Evolutionary conservation across 148 eudicot genomes (phyloP).

Genomic region (Bassia scoparia): DNA sequence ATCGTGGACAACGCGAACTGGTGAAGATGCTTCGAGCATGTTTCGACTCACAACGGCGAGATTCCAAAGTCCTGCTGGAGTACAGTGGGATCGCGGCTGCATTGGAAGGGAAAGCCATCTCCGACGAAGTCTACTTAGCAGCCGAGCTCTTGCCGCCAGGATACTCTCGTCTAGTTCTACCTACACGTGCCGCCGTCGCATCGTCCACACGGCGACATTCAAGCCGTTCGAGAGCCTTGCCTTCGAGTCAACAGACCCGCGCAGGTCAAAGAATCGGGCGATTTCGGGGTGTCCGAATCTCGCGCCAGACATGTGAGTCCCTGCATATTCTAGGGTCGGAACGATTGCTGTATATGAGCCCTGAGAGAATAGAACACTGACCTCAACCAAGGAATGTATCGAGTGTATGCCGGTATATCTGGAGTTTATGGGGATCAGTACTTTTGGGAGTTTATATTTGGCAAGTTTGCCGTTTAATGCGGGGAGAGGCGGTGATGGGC

Average conservation of each 20-base stretch:
- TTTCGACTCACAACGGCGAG: constrained; percentile 67
- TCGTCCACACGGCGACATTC: constrained; percentile 81
- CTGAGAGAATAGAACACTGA: constrained; percentile 79
- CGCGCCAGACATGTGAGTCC: constrained; percentile 76
- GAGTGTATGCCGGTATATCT: constrained; percentile 76
- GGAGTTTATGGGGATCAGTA: constrained; percentile 84
- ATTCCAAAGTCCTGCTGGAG: constrained; percentile 73
- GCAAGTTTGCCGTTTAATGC: constrained; percentile 68
- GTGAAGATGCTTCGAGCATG: constrained; percentile 69
- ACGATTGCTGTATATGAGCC: constrained; percentile 92
- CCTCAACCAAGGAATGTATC: constrained; percentile 68
- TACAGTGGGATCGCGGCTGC: constrained; percentile 79
- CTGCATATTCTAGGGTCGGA: constrained; percentile 73
- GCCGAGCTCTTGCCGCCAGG: constrained; percentile 55
- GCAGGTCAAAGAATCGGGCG: constrained; percentile 71
- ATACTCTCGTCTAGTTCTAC: constrained; percentile 52
- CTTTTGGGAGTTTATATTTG: constrained; percentile 67
- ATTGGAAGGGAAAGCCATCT: constrained; percentile 48
- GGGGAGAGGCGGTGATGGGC: constrained; percentile 80
- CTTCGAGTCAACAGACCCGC: constrained; percentile 44
- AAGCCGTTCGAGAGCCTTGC: constrained; percentile 82
- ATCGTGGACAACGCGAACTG: constrained; percentile 59
- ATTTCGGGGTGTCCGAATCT: constrained; percentile 71
- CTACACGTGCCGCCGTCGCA: constrained; percentile 53
- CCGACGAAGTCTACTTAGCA: constrained; percentile 42